Base-by-base conservation (phyloP, 2,329 filamentous ascomycete species). In the Penicillium sp. region DNA sequence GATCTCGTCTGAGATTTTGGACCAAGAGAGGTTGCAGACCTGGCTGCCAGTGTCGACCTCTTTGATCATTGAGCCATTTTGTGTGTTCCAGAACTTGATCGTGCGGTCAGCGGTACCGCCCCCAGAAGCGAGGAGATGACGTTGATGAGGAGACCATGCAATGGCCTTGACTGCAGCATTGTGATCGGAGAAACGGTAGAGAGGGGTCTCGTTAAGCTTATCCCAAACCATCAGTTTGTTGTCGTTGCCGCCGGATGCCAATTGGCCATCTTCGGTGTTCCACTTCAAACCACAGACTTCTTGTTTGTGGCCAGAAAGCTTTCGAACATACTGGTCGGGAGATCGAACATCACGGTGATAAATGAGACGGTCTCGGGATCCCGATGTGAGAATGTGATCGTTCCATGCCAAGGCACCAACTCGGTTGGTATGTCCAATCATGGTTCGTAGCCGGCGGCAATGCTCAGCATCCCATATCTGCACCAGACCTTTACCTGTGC, bases 191-290 rank as follows among this genome's bases (percentile, higher is more conserved):
- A 95, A 97, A 61, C 95, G 94, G 77, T 87, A 95, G 2, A 94
- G 77, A 1, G 93, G 93, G 7, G 89, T 87, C 60, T 94, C 87
- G n/a, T 84, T 88, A 51, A 96, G 78, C 66, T 94, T 94, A 63
- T 98, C 93, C 93, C 93, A 98, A 22, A 98, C 89, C 80, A 97
- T 93, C 40, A 98, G 77, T 67, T 97, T 97, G 73, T 98, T 98
- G 73, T 98, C 93, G 69, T 98, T 98, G 6, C 93, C 93, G 43
- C 93, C 93, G 48, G 88, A 95, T 12, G 93, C 93, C 24, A 98
- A 78, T 67, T 98, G 93, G 5, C 89, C 87, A 62, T 96, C 91
- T 60, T 97, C 90, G 50, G 87, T 87, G 62, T 98, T 98, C 93
- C 93, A 98, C 62, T 90, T 90, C 44, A 98, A 73, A 8, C 93